Base-by-base conservation (phyloP, 495 filamentous ascomycete species). In the Daldinia caldariorum region DNA sequence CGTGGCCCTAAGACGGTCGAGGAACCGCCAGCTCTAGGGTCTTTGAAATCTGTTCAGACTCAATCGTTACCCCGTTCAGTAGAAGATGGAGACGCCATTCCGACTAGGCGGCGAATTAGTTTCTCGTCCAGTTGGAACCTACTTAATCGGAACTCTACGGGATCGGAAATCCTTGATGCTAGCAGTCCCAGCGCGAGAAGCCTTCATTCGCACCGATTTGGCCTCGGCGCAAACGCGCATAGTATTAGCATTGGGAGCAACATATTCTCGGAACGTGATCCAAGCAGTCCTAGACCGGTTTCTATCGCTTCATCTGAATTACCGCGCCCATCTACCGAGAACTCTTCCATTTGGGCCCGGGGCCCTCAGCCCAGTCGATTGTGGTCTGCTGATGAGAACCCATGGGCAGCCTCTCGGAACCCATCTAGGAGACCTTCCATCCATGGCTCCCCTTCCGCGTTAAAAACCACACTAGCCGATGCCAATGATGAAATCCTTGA, bases 301-400 rank as follows among this genome's bases (percentile, higher is more conserved):
- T 94, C 92, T 13, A 92, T 91, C 31, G 89, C 91, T 7, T 94
- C 92, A 0, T 89, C 89, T 56, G 93, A 95, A 57, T 83, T 94
- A 50, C 90, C 91, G 1, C 86, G 91, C 62, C 93, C 92, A 0
- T 94, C 92, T 2, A 93, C 89, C 8, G 93, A 95, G 50, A 91
- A 89, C 31, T 86, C 76, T 13, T 82, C 80, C 34, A 84, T 85
- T 49, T 85, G 83, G 83, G 77, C 76, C n/a, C 78, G 78, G 2
- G 76, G 68, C 0, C 73, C 50, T 26, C 73, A 79, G 26, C 73
- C 72, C 9, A 82, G 76, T 38, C 75, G 82, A 26, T 69, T 85
- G 31, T 85, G 83, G 83, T 76, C 77, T 10, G 73, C 79, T 10
- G 80, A 81, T 10, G 78, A 81, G 5, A 77, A 71, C 12, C 75